Percentiles rank a stretch among this genome's conserved stretches.
Evolutionary conservation across 805 yeast genomes (phyloP).

Genomic region (Saccharomycopsis vini): DNA sequence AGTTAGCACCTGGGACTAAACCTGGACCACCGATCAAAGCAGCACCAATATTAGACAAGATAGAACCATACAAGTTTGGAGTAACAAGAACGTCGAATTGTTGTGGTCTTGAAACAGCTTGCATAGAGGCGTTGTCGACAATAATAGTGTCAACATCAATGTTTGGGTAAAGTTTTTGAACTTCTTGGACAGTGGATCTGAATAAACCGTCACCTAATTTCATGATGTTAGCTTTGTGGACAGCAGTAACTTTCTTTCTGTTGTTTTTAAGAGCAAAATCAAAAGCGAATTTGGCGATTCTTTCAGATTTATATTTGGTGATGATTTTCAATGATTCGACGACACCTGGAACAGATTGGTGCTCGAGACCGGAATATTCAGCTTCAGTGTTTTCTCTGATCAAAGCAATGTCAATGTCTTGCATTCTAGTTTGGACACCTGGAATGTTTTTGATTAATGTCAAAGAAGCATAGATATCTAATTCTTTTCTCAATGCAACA

Average conservation of each 20-base stretch:
- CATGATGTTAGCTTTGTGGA: constrained; percentile 99
- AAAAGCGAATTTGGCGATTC: constrained; percentile 95
- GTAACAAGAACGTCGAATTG: constrained; percentile 97
- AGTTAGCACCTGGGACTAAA: constrained; percentile 96
- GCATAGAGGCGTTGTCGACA: constrained; percentile 99
- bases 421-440: constrained; percentile 85
- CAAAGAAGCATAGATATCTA: constrained; percentile 90
- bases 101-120: constrained; percentile 96
- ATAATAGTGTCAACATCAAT: constrained; percentile 83
- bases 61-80: constrained; percentile 97
- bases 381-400: constrained; percentile 99
- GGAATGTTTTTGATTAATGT: constrained; percentile 91
- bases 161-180: constrained; percentile 81
- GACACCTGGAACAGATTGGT: constrained; percentile 94
- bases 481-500: constrained; percentile 93
- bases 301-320: constrained; percentile 90
- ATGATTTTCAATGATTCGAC: constrained; percentile 94
- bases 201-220: constrained; percentile 96
- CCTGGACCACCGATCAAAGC: constrained; percentile 95
- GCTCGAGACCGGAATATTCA: constrained; percentile 97
- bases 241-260: constrained; percentile 90
- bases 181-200: constrained; percentile 84
- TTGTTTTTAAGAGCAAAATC: constrained; percentile 90
- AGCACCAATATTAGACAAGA: constrained; percentile 95
- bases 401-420: constrained; percentile 83